Base-by-base conservation (phyloP, 2,329 filamentous ascomycete genomes). In the Pyrenophora seminiperda region DNA sequence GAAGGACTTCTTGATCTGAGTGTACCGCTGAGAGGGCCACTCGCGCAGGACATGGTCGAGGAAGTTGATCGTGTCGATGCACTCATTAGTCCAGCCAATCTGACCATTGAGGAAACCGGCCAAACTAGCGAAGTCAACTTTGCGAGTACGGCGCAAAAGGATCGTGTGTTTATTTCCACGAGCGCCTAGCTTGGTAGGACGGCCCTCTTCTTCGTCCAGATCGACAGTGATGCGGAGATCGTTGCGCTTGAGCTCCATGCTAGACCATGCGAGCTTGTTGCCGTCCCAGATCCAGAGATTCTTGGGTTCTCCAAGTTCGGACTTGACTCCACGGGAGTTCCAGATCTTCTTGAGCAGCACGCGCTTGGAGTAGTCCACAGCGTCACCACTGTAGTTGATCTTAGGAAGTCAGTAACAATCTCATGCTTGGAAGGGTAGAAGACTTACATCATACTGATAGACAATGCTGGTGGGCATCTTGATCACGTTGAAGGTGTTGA, bases 21-120 rank as follows among this genome's bases (percentile, higher is more conserved):
- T 78, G 63, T 90, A 84, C 2, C 79, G 75, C 62, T 84, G 76
- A 0, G 86, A 87, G 0, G 94, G 91, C n/a, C 77, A 80, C 71
- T 96, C 85, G 4, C 94, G 89, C 47, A 99, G 79, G 6, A 93
- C 78, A 67, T 99, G 94, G 57, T 99, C 94, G 4, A 97, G 78
- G 66, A 97, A 97, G 68, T 89, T 96, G 72, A 97, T 83, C 11
- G 89, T 87, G 65, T 94, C 89, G 6, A 93, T 80, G 15, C 93
- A 85, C 15, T 80, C 75, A 30, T 83, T 83, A 1, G 56, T 58
- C 65, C 68, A 72, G 3, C 1, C 78, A 73, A 15, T 81, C 76
- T 50, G 81, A 76, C 39, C 84, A 80, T 1, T 78, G 65, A 2
- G 96, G 67, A 93, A 97, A 0, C 78, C 77, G 3, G 81, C 75